Evolutionary conservation across 495 filamentous ascomycete species (phyloP), one percentile per base, ranked within the genome.

Genomic region (Niebla homalea): DNA sequence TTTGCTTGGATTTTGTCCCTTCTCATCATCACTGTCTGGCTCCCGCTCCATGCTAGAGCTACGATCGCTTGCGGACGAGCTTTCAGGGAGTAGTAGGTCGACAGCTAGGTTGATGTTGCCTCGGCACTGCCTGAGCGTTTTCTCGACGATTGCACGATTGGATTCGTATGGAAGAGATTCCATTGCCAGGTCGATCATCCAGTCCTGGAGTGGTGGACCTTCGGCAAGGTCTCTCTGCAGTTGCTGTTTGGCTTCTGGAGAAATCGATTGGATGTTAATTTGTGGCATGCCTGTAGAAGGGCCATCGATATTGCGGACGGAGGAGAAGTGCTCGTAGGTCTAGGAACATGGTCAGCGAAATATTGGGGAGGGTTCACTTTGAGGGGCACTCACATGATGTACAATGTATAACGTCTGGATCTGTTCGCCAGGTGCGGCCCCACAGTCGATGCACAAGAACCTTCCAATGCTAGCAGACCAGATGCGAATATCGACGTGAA

Each of bases 321-420:
- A 86, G 3, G 81, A 84, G 61, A 84, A 89, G 60, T 89, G 84
- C 59, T 87, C 78, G 67, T 79, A 87, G 46, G 61, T 65, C 77
- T 80, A 59, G 43, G 44, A 18, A 39, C 10, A 26, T 12, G 29
- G 26, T 63, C 23, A 57, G 59, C 37, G 26, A 7, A 14, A 25
- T 18, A 15, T 46, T 46, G 56, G n/a, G 20, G 5, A 36, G 54
- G 15, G 5, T 42, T 49, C 37, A 46, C 43, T 46, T 18, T 20
- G 22, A 36, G 14, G 36, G 16, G 26, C 48, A 67, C 78, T 69
- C 73, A 84, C 80, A 61, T 87, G 83, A 59, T 84, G 83, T 14
- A 83, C 83, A 65, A 89, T 80, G 60, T 86, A 75, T 23, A 75
- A 60, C 10, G 68, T 67, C 22, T 68, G 67, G 21, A 67, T 35